Percentiles rank a stretch among this genome's conserved stretches.
Evolutionary conservation across 306 rosid genomes (phyloP).

Genomic region (Cucumis hystrix): DNA sequence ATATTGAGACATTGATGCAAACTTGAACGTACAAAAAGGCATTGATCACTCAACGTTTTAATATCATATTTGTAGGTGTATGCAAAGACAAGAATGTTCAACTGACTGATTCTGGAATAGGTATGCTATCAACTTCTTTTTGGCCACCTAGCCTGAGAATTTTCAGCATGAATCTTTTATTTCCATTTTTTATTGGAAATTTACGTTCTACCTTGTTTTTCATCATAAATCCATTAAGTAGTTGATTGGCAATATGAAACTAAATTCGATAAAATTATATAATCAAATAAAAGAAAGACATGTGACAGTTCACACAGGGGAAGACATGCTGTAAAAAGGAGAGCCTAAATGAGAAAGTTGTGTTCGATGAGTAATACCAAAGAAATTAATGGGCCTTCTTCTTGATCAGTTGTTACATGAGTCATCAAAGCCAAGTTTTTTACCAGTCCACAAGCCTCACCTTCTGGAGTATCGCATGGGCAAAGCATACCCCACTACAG

Average conservation of each 20-base stretch:
- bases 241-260: not conserved
- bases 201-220: not conserved
- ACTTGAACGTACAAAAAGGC: not conserved
- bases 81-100: not conserved
- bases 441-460: conserved; percentile 89
- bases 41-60: not conserved
- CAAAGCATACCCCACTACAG: conserved; percentile 98
- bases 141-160: not conserved
- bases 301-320: not conserved
- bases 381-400: conserved; percentile 60
- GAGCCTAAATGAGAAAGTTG: not conserved
- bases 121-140: not conserved
- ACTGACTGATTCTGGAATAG: not conserved
- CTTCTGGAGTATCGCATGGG: conserved; percentile 99
- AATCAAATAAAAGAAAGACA: not conserved
- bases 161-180: not conserved
- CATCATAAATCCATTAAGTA: not conserved
- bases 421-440: conserved; percentile 94
- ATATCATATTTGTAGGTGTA: not conserved
- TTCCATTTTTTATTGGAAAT: not conserved
- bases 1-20: not conserved
- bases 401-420: conserved; percentile 94
- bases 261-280: not conserved
- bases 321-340: not conserved
- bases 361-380: conserved; percentile 25